Evolutionary conservation across 129 eudicot genomes (phyloP).

Genomic region (Lonicera japonica): DNA sequence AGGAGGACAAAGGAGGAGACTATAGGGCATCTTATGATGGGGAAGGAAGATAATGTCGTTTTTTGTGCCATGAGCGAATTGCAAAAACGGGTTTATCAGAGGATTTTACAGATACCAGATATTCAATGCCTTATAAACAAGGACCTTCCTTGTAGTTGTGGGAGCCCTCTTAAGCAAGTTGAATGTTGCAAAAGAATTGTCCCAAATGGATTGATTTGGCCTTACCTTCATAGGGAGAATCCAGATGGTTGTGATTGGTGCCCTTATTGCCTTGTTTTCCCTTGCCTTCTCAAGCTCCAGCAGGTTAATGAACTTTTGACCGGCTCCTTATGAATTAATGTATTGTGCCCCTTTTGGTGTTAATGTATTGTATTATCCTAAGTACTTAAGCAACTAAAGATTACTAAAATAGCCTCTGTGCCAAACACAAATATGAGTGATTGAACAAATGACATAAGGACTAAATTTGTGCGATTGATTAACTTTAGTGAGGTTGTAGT

Average conservation of each 20-base stretch:
- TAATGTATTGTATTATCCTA: too few relatives aligned
- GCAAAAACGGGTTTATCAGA: constrained; percentile 80
- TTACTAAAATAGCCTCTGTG: too few relatives aligned
- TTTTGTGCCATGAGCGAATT: constrained; percentile 92
- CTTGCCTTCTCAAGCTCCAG: constrained; percentile 92
- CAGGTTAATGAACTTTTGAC: constrained; percentile 41
- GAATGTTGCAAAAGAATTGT: constrained; percentile 90
- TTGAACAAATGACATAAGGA: too few relatives aligned
- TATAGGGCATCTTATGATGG: constrained; percentile 91
- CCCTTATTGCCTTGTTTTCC: constrained; percentile 88
- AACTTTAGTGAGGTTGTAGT: too few relatives aligned
- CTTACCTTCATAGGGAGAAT: constrained; percentile 74
- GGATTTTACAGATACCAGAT: constrained; percentile 76
- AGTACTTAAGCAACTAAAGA: too few relatives aligned
- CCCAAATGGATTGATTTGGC: constrained; percentile 79
- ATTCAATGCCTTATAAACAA: constrained; percentile 78
- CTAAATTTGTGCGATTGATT: too few relatives aligned
- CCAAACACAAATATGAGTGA: too few relatives aligned
- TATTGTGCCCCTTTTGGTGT: too few relatives aligned
- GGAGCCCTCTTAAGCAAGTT: constrained; percentile 89
- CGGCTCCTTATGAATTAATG: too few relatives aligned
- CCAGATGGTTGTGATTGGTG: constrained; percentile 93
- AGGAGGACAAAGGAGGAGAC: constrained; percentile 98
- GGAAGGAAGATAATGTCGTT: constrained; percentile 96
- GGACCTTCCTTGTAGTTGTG: constrained; percentile 80